Base-by-base conservation (phyloP, 805 yeast genomes). In the Komagataella pseudopastoris region DNA sequence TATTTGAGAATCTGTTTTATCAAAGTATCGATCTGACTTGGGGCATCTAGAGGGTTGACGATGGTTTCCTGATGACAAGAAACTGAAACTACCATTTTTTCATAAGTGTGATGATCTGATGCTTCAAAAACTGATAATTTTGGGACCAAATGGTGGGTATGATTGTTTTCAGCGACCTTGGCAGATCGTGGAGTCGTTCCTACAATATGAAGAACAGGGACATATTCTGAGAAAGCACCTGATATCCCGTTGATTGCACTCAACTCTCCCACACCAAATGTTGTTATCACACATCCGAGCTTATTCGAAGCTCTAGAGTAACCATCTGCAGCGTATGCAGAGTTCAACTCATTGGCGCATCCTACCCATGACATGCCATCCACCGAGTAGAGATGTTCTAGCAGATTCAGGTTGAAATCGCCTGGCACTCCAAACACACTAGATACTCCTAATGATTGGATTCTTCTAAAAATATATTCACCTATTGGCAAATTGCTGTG, bases 51-150 rank as follows among this genome's bases (percentile, higher is more conserved):
- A 6, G 78, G 67, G 54, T 74, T 71, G 2, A 61, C 65, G 48
- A 83, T 59, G 47, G 72, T 67, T 58, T 75, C 83, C 45, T 77
- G 71, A 20, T 78, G 71, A 55, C 87, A 82, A 18, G 84, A 72
- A 36, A 80, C 63, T 49, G 74, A 71, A 20, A 65, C 68, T 48
- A 82, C 81, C 76, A 86, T 75, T 47, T 77, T 74, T 61, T 78
- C 77, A 64, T 85, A 89, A 17, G 80, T 76, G 39, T 71, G 70
- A 58, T 81, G 90, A 63, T 88, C 80, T 14, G 91, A 86, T 10
- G 71, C 63, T 24, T 66, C 60, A 52, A 75, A 71, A 1, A 78
- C 63, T 53, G 77, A 67, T 43, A 70, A 58, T 49, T 69, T 66
- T 45, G 82, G 85, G 44, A 84, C 73, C 60, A 83, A 68, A 61